Conservation (phyloP, 306 rosid species). For the Crataegus laevigata region DNA sequence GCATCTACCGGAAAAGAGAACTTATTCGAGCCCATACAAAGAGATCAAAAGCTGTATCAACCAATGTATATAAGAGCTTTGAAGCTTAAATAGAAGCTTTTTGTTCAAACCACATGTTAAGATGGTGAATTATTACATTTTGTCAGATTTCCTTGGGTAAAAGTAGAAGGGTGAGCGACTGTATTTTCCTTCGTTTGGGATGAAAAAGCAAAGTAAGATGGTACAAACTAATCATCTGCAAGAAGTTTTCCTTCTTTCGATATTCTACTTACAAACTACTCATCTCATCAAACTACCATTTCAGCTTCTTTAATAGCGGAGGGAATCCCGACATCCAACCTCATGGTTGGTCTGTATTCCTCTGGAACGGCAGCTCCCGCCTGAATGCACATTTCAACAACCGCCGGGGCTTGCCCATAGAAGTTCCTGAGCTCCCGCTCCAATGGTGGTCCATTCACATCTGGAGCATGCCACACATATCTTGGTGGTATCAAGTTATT, state of each 20-base stretch:
- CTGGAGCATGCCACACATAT: slow-evolving; percentile 96
- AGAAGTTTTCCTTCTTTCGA: not conserved
- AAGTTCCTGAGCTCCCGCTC: slow-evolving; percentile 67
- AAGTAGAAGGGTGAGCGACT: not conserved
- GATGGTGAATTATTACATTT: not conserved
- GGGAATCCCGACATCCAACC: slow-evolving; percentile 92
- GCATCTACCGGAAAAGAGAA: not conserved
- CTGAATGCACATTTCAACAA: slow-evolving; percentile 88
- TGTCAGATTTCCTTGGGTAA: not conserved
- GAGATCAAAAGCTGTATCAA: not conserved
- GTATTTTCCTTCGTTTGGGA: not conserved
- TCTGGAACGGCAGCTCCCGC: slow-evolving; percentile 86
- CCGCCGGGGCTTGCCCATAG: slow-evolving; percentile 83
- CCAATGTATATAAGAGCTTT: not conserved
- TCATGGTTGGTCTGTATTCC: slow-evolving; percentile 74
- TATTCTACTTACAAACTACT: not conserved
- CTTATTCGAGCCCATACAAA: not conserved
- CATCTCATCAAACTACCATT: slow-evolving; percentile 70
- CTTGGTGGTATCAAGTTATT: slow-evolving; percentile 87
- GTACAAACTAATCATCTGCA: not conserved
- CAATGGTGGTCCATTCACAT: slow-evolving; percentile 63
- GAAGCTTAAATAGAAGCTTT: not conserved
- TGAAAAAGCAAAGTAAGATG: not conserved
- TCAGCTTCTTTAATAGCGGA: slow-evolving; percentile 63
- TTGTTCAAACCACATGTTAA: not conserved